phyloP scores from a whole-genome alignment of 805 yeast genomes.

The Candida caryicola region DNA sequence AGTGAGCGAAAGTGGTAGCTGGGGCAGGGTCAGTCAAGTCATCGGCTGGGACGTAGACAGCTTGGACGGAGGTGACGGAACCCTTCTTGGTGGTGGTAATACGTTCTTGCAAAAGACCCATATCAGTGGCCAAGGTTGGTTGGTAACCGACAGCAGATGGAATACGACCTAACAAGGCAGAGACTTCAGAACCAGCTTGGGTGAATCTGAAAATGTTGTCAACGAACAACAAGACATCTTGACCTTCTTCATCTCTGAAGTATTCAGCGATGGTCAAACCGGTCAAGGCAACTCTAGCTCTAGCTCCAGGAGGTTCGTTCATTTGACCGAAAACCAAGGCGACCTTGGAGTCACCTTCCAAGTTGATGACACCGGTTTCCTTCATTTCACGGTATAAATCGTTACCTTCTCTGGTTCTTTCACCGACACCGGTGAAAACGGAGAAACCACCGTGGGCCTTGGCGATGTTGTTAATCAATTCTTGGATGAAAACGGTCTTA shows the following conservation, averaged over 20 bases:
- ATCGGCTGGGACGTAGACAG: conserved; percentile 99
- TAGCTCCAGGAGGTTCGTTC: conserved; percentile 99
- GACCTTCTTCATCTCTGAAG: conserved; percentile 99
- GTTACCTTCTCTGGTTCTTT: conserved; percentile 99
- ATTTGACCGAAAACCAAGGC: conserved; percentile 99
- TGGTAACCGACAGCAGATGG: conserved; percentile 99
- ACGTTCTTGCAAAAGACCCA: conserved; percentile 99
- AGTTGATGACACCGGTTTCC: conserved; percentile 99
- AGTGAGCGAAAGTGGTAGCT: conserved; percentile 99
- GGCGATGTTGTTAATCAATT: conserved; percentile 98
- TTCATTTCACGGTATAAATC: conserved; percentile 99
- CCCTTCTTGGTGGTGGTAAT: conserved; percentile 99
- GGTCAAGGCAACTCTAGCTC: conserved; percentile 99
- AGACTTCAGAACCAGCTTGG: conserved; percentile 99
- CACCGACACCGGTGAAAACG: conserved; percentile 99
- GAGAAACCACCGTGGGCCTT: conserved; percentile 99
- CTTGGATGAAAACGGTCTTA: conserved; percentile 99
- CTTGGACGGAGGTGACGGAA: conserved; percentile 99
- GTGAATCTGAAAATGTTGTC: conserved; percentile 99
- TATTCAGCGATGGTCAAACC: conserved; percentile 99
- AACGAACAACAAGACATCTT: conserved; percentile 98
- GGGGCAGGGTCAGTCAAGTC: conserved; percentile 99
- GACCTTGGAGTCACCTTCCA: conserved; percentile 99
- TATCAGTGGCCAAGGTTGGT: conserved; percentile 99
- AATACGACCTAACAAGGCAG: conserved; percentile 99